phyloP scores from a whole-genome alignment of 768 basidiomycete genomes.

The Suillus weaverae region DNA sequence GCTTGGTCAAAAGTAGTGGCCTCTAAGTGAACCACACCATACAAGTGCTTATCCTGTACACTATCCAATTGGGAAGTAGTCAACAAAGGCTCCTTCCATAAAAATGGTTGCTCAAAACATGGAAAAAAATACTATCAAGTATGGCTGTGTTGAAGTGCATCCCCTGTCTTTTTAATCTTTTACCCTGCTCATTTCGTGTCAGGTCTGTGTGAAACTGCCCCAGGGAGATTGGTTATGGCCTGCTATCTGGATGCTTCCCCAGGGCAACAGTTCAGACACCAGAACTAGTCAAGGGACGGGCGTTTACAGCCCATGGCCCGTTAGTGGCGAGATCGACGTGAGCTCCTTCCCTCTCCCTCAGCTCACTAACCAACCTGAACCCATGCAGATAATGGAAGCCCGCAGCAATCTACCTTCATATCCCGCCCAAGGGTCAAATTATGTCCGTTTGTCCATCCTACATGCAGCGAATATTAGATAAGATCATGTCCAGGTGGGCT shows the following conservation, averaged over 20 bases:
- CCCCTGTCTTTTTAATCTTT: neutral
- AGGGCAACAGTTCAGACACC: slow-evolving; percentile 19
- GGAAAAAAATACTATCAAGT: slow-evolving; percentile 48
- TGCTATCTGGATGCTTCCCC: slow-evolving; percentile 34
- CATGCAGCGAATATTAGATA: neutral
- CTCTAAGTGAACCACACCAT: slow-evolving; percentile 1
- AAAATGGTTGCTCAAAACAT: no score
- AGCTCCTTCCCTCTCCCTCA: slow-evolving; percentile 19
- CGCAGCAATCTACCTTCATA: slow-evolving; percentile 48
- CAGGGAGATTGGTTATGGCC: slow-evolving; percentile 45
- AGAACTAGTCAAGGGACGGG: slow-evolving; percentile 16
- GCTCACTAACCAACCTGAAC: no score
- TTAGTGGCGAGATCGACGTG: slow-evolving; percentile 60
- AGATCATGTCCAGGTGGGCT: neutral
- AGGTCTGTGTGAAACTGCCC: slow-evolving; percentile 63
- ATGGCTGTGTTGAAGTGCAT: slow-evolving; percentile 54
- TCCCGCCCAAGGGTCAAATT: slow-evolving; percentile 44
- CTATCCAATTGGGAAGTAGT: no score
- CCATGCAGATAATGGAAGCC: slow-evolving; percentile 54
- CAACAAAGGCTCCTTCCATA: no score
- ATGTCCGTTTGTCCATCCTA: slow-evolving; percentile 44
- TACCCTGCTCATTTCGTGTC: neutral
- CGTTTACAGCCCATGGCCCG: slow-evolving; percentile 45
- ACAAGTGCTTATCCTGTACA: no score
- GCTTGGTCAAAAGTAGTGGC: neutral